Evolutionary conservation across 1,284 basidiomycete species (phyloP).

Genomic region (Athelia psychrophila): DNA sequence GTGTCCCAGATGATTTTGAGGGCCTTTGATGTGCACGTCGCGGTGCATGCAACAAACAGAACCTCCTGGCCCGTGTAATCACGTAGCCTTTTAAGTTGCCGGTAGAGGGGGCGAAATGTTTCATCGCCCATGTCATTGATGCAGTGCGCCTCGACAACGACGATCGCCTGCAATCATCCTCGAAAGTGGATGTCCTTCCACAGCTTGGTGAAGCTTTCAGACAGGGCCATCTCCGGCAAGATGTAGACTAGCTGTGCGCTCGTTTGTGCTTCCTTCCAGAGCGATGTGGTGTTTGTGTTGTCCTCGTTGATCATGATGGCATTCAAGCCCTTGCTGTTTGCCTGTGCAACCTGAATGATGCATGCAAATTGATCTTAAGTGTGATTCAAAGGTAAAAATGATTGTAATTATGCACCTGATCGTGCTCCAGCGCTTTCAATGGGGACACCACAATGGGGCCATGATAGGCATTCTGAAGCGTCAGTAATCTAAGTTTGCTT

Average conservation of each 20-base stretch:
- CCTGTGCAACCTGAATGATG: conserved; percentile 9
- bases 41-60: conserved; percentile 19
- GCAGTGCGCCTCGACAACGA: conserved; percentile 22
- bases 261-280: conserved; percentile 8
- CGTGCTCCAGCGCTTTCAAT: conserved; percentile 23
- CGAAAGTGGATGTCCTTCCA: conserved; percentile 14
- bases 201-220: conserved; percentile 15
- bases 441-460: conserved; percentile 22
- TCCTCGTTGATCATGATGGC: conserved; percentile 17
- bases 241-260: conserved; percentile 17
- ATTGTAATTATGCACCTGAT: conserved; percentile 21
- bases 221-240: conserved; percentile 23
- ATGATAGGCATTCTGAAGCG: too few relatives aligned
- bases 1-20: conserved; percentile 18
- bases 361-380: not conserved
- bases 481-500: not conserved
- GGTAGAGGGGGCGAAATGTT: conserved; percentile 17
- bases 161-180: conserved; percentile 11
- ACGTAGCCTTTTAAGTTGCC: conserved; percentile 9
- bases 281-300: conserved; percentile 3
- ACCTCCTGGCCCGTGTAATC: conserved; percentile 17
- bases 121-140: conserved; percentile 20
- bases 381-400: not conserved
- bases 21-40: conserved; percentile 15
- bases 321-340: conserved; percentile 10